These are phyloP conservation scores for Blastocystis hominis DNA, from an alignment of 352 stramenopile species.

Conservation along the genomic window DNA sequence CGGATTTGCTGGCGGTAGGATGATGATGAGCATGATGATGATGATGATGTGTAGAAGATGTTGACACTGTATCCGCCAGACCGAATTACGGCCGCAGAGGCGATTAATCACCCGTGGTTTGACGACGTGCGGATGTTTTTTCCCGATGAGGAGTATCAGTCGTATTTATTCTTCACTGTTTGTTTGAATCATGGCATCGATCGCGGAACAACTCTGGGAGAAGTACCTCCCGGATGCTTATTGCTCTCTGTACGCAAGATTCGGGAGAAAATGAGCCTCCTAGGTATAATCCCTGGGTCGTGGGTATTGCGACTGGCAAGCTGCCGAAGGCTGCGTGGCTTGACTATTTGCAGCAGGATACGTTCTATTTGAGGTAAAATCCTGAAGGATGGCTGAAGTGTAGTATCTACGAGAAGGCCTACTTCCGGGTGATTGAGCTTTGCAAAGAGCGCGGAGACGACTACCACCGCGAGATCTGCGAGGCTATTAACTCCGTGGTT, in stretches of 20 bases:
- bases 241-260: not conserved
- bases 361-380: not conserved
- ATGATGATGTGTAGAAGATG: constrained; percentile 53
- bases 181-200: not conserved
- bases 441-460: not conserved
- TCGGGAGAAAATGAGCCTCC: not conserved
- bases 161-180: not conserved
- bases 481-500: not conserved
- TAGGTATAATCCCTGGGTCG: constrained; percentile 27
- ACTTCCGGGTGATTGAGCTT: not conserved
- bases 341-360: not conserved
- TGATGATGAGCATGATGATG: too few relatives aligned
- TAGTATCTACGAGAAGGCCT: not conserved
- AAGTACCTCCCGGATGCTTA: not conserved
- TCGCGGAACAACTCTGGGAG: constrained; percentile 3
- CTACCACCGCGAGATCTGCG: not conserved
- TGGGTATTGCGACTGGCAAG: not conserved
- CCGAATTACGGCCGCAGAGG: constrained; percentile 27
- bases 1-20: constrained; percentile 72
- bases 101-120: constrained; percentile 29
- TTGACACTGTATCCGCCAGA: not conserved
- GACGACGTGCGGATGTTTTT: constrained; percentile 19
- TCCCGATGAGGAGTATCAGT: not conserved
- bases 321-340: not conserved
- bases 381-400: not conserved